Base-by-base conservation (phyloP, 179 eudicot genomes). In the Heliamphora pulchella region DNA sequence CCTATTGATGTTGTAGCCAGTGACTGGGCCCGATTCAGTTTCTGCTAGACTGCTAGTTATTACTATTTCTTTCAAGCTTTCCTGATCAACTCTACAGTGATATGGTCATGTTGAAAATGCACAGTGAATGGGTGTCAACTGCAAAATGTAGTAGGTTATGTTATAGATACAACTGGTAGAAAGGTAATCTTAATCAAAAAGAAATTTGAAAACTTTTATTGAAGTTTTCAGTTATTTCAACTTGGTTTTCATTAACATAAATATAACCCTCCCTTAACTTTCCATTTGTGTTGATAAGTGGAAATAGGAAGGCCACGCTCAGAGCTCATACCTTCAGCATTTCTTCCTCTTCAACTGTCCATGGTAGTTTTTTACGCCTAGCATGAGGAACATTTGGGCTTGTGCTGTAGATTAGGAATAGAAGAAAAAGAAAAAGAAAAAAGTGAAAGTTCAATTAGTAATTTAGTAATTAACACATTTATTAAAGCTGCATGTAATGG, bases 331-430 rank as follows among this genome's bases (percentile, higher is more conserved):
- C 93, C 95, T 75, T 83, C 2, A 92, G 79, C 87, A 83, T 86
- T 53, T 90, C 91, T 72, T 84, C 95, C 89, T 92, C 97, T 75
- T 92, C 90, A 73, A 61, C 61, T 43, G 83, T 87, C 97, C 95
- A 92, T 5, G 81, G 80, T 58, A 84, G 62, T 74, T 81, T 89
- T 55, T 59, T 87, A 41, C 90, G 91, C 81, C 83, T 88, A 68
- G 14, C 82, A 78, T 17, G 65, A 43, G 80, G 81, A 75, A 79
- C 22, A 10, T 74, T 41, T 8, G 89, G 71, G 10, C 5, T 77
- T 81, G 64, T 31, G 71, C 89, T 86, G 86, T 86, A 86, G 71
- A 70, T 10, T 8, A 71, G 14, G 64, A 48, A 75, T 20, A 2
- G 53, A 51, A 46, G 18, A 62, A 2, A 53, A 39, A 13, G 44